phyloP scores from a whole-genome alignment of 108 stramenopile species.

The Pseudonitzschia multistriata region DNA sequence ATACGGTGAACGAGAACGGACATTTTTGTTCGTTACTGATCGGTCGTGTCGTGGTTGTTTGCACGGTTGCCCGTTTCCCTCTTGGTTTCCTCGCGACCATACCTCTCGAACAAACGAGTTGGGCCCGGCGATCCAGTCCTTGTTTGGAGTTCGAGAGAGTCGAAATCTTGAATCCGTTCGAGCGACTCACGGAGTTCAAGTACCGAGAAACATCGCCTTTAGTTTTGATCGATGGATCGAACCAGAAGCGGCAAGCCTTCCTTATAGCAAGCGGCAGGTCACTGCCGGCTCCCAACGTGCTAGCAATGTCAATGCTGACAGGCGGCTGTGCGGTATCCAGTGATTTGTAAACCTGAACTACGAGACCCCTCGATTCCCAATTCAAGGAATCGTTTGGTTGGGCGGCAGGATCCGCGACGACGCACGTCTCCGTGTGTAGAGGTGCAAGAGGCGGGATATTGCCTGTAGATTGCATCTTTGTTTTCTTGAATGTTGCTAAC shows the following conservation, averaged over 20 bases:
- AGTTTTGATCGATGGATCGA: neutral
- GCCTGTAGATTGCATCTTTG: too few species aligned
- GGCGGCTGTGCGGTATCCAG: neutral
- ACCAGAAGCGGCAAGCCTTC: slow-evolving; percentile 4
- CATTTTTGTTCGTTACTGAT: neutral
- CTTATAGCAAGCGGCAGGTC: neutral
- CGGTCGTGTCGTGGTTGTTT: slow-evolving; percentile 9
- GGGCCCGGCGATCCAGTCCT: slow-evolving; percentile 13
- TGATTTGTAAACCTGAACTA: neutral
- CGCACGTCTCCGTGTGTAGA: neutral
- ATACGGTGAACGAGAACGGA: slow-evolving; percentile 6
- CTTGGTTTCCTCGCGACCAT: slow-evolving; percentile 5
- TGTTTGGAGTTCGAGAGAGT: slow-evolving; percentile 14
- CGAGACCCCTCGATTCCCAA: slow-evolving; percentile 2
- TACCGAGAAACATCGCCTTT: slow-evolving; percentile 8
- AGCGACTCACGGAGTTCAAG: neutral
- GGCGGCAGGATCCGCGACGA: neutral
- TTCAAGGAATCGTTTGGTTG: neutral
- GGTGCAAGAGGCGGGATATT: too few species aligned
- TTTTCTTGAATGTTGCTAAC: too few species aligned
- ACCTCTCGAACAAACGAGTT: slow-evolving; percentile 13
- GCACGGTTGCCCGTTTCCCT: neutral
- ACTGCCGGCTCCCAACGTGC: slow-evolving; percentile 1
- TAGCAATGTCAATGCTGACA: neutral
- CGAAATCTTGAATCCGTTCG: slow-evolving; percentile 4